These are phyloP conservation scores for Exophiala alcalophila DNA, from an alignment of 2,329 filamentous ascomycete species.

Conservation along the genomic window DNA sequence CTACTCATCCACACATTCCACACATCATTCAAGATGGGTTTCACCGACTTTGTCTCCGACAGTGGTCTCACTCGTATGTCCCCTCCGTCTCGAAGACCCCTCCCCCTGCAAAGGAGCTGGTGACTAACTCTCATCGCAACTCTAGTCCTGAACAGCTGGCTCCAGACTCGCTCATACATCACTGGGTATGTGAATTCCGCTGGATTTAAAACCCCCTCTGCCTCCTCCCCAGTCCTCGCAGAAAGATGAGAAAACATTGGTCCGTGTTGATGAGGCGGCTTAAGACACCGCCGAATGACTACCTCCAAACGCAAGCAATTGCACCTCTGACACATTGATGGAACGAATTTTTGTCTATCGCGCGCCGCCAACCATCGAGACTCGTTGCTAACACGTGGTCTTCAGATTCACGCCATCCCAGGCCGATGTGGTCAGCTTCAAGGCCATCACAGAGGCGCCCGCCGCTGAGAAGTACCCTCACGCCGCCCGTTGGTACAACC, in stretches of 20 bases:
- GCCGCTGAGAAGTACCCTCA: slow-evolving; percentile 85
- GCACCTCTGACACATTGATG: slow-evolving; percentile 65
- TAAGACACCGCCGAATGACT: slow-evolving; percentile 85
- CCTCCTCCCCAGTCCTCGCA: slow-evolving; percentile 29
- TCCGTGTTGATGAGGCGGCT: slow-evolving; percentile 94
- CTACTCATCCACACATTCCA: no score
- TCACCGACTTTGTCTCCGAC: slow-evolving; percentile 63
- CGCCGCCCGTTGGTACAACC: slow-evolving; percentile 98
- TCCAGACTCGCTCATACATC: slow-evolving; percentile 75
- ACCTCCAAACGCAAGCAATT: slow-evolving; percentile 68
- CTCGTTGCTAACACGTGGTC: slow-evolving; percentile 16
- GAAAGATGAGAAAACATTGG: slow-evolving; percentile 82
- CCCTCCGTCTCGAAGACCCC: slow-evolving; percentile 9
- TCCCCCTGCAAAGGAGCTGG: slow-evolving; percentile 13
- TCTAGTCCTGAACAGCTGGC: slow-evolving; percentile 68
- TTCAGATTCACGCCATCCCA: slow-evolving; percentile 69
- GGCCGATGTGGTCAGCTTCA: slow-evolving; percentile 94
- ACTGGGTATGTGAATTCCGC: slow-evolving; percentile 69
- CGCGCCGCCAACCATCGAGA: slow-evolving; percentile 6
- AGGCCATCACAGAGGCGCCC: slow-evolving; percentile 75
- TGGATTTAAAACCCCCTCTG: no score
- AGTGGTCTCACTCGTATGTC: slow-evolving; percentile 59
- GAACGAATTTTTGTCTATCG: slow-evolving; percentile 22
- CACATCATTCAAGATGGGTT: slow-evolving; percentile 54
- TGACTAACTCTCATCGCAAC: slow-evolving; percentile 20